Conservation (phyloP, 345 rosid species). For the Boechera stricta region DNA sequence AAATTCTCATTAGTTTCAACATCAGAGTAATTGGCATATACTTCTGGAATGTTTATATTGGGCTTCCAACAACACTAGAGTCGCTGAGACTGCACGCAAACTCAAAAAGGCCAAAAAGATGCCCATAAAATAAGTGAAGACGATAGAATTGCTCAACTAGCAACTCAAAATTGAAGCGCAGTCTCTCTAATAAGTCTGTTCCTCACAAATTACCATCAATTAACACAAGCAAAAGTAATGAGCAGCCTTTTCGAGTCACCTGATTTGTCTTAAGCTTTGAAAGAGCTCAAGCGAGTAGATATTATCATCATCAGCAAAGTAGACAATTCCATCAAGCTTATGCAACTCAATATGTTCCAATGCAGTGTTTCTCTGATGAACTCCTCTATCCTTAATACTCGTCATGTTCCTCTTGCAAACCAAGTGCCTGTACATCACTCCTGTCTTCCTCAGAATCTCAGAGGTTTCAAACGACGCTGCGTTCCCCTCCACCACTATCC, state of each 20-base stretch:
- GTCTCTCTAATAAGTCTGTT: constrained; percentile 9
- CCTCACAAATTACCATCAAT: constrained; percentile 18
- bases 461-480: constrained; percentile 79
- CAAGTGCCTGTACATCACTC: constrained; percentile 89
- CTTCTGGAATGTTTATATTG: background rate
- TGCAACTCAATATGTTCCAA: constrained; percentile 83
- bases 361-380: constrained; percentile 75
- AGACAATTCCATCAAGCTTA: constrained; percentile 80
- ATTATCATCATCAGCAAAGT: constrained; percentile 87
- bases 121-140: background rate
- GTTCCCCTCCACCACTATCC: constrained; percentile 90
- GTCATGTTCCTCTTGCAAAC: constrained; percentile 60
- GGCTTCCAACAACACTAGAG: constrained; percentile 15
- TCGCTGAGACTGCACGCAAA: constrained; percentile 3
- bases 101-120: constrained; percentile 2
- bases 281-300: constrained; percentile 79
- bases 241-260: constrained; percentile 49
- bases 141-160: constrained; percentile 1
- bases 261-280: constrained; percentile 64
- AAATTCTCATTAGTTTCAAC: background rate
- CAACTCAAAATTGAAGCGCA: constrained; percentile 4
- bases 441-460: constrained; percentile 75
- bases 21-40: constrained; percentile 5
- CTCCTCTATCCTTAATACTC: constrained; percentile 70
- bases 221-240: background rate